Base-by-base conservation (phyloP, 768 basidiomycete species). In the Pleurotus tuber-regium region DNA sequence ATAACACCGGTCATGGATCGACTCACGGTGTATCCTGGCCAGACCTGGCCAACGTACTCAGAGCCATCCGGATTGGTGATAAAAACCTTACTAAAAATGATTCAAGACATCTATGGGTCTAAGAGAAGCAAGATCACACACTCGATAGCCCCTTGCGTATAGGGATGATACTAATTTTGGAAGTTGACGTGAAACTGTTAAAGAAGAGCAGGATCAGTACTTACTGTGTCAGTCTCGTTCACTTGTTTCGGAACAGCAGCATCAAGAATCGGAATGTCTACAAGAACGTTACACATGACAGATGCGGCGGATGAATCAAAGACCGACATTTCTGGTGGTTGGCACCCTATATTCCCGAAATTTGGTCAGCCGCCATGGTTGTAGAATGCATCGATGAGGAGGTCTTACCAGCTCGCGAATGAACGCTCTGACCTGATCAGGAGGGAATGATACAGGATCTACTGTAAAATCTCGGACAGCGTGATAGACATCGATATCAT, bases 1-100 rank as follows among this genome's bases (percentile, higher is more conserved):
- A n/a, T n/a, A n/a, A n/a, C n/a, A n/a, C n/a, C n/a, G n/a, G n/a
- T n/a, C n/a, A n/a, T n/a, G n/a, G n/a, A n/a, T n/a, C n/a, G 16
- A 61, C 74, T 14, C 29, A 82, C 86, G 5, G 85, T 84, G 65
- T 80, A 84, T 19, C 88, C 86, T 12, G 88, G 87, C 87, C 86
- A 90, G 7, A 89, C 87, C 60, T 83, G 75, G 9, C 89, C 89
- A 1, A 88, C 61, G 63, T 86, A 90, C 58, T 84, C 77, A 30
- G 82, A 76, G 0, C 82, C 83, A 59, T 91, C 84, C 0, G 83
- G 84, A 62, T 91, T 89, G 58, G 81, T 88, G 44, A 92, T 78
- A 64, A 84, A 91, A 0, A 82, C 77, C 42, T 80, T 76, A n/a
- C 85, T 35, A 28, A 44, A 33, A 52, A 31, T 16, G 41, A 40